A percentile compares a stretch with the other conserved stretches of the same genome.
Conservation (phyloP, 2,329 filamentous ascomycete genomes). For the Escovopsis sp. region DNA sequence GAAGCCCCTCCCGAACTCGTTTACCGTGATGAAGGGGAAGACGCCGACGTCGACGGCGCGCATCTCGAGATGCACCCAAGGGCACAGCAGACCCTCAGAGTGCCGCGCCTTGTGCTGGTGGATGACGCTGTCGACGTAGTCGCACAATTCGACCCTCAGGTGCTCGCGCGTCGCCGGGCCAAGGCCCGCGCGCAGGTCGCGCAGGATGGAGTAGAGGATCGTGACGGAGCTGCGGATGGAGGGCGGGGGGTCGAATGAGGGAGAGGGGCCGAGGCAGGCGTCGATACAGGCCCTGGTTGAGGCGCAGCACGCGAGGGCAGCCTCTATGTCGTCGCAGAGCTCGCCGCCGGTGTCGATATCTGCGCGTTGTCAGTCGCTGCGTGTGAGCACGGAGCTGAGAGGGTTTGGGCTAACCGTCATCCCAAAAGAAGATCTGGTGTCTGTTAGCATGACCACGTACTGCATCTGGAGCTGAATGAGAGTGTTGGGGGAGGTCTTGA, state of each 20-base stretch:
- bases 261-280: constrained; percentile 1
- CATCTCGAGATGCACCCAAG: constrained; percentile 1
- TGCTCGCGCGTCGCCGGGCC: not conserved
- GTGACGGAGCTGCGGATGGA: not conserved
- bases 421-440: constrained; percentile 1
- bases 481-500: too few relatives aligned
- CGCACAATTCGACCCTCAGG: not conserved
- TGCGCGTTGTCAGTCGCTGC: not conserved
- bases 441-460: not conserved
- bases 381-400: not conserved
- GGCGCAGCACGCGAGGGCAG: constrained; percentile 1
- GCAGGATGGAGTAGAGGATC: constrained; percentile 2
- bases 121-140: not conserved
- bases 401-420: not conserved
- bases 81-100: not conserved
- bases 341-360: constrained; percentile 5
- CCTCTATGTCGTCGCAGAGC: constrained; percentile 1
- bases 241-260: not conserved
- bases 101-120: not conserved
- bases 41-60: not conserved
- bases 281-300: constrained; percentile 2
- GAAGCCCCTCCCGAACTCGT: constrained; percentile 2
- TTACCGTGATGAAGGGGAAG: not conserved
- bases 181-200: constrained; percentile 2
- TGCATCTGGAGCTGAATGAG: too few relatives aligned